Base-by-base conservation (phyloP, 2,329 filamentous ascomycete genomes). In the Botrytis medusae region DNA sequence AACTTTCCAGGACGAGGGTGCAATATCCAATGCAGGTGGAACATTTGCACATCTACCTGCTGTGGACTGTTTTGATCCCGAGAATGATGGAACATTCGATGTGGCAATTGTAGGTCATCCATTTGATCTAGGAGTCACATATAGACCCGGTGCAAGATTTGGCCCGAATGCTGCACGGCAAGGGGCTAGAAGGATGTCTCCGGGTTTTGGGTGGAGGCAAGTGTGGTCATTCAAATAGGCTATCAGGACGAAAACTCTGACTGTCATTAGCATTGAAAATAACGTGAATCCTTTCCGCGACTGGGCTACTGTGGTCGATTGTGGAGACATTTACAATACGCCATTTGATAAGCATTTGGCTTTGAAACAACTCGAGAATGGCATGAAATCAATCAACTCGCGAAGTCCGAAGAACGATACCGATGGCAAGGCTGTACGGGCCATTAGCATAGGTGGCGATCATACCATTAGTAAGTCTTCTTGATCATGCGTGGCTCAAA, bases 101-200 rank as follows among this genome's bases (percentile, higher is more conserved):
- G 79, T 80, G 70, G 79, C 77, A 1, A 79, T 80, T 37, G 76
- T 80, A 20, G 79, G 79, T 6, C 78, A 79, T 72, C 79, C 79
- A 6, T 80, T 80, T 71, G 79, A 80, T 73, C 73, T 80, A 0
- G 78, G 78, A 7, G 79, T 80, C 2, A 74, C 77, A 1, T 80
- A 80, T 75, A 72, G 79, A 60, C 78, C 79, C 16, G 79, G 79
- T 18, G 77, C 78, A 29, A 76, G 79, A 69, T 80, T 80, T 73
- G 79, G 79, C 14, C 79, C 79, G 3, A 79, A 78, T 77, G 79
- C 77, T 46, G 79, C 77, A 18, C 71, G 79, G 22, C 76, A 79
- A 72, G 79, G 77, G 48, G 77, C 76, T 22, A 64, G 78, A 42
- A 76, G 79, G 46, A 63, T 80, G 44, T 77, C 75, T 46, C 75